A percentile compares a stretch with the other conserved stretches of the same genome.
These are phyloP conservation scores for Nemania diffusa DNA, from an alignment of 2,329 filamentous ascomycete genomes.

Conservation along the genomic window DNA sequence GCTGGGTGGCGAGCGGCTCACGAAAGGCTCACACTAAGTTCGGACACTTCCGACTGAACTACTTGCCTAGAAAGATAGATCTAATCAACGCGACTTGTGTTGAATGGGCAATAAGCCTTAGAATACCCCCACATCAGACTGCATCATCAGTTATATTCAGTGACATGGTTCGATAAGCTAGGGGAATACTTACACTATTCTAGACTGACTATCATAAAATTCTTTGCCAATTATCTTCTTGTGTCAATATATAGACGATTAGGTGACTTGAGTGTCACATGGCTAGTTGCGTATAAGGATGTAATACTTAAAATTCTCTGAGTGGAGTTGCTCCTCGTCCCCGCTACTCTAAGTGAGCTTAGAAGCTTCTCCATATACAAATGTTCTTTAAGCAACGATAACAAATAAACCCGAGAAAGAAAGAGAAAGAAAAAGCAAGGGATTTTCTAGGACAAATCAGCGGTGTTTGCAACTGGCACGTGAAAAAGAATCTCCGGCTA, in stretches of 20 bases:
- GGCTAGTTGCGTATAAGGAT: too few species aligned
- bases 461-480: background rate
- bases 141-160: background rate
- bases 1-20: background rate
- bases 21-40: background rate
- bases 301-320: too few species aligned
- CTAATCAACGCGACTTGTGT: background rate
- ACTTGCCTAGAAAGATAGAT: constrained; percentile 6
- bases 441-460: background rate
- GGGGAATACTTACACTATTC: background rate
- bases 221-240: background rate
- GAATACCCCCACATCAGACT: background rate
- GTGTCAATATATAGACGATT: too few species aligned
- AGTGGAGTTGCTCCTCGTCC: too few species aligned
- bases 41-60: background rate
- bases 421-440: too few species aligned
- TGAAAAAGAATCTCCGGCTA: background rate
- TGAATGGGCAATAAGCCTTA: background rate
- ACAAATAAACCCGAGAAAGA: too few species aligned
- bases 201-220: background rate
- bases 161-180: background rate
- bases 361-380: too few species aligned
- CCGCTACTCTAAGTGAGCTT: too few species aligned
- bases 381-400: too few species aligned
- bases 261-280: too few species aligned